Evolutionary conservation across 139 green algal genomes (phyloP).

Genomic region (Bryopsis sp.): DNA sequence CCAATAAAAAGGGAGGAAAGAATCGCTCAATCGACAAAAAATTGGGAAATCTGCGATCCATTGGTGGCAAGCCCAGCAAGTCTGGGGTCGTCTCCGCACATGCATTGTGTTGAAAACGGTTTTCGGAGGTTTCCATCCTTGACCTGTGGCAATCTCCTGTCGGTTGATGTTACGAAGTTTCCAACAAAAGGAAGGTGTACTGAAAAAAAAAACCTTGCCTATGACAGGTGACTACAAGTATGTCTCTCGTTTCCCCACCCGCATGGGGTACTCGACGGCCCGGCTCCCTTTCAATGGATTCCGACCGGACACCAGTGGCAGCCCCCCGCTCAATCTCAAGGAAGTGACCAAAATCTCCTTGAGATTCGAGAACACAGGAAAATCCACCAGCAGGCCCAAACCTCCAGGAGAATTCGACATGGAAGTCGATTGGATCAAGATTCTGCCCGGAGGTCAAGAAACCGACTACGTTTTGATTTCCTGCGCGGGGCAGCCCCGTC

Average conservation of each 20-base stretch:
- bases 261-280: slow-evolving; percentile 48
- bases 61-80: too few species aligned
- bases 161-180: too few species aligned
- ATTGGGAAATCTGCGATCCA: too few species aligned
- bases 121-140: too few species aligned
- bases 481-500: slow-evolving; percentile 43
- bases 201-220: too few species aligned
- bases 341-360: not conserved
- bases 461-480: slow-evolving; percentile 91
- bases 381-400: not conserved
- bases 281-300: slow-evolving; percentile 82
- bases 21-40: too few species aligned
- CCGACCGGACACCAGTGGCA: slow-evolving; percentile 33
- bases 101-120: too few species aligned
- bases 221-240: slow-evolving; percentile 33
- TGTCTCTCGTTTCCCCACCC: slow-evolving; percentile 50
- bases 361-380: slow-evolving; percentile 16
- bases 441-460: slow-evolving; percentile 53
- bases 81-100: too few species aligned
- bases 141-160: too few species aligned
- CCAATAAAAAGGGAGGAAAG: too few species aligned
- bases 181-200: too few species aligned
- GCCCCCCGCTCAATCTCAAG: slow-evolving; percentile 31
- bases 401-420: slow-evolving; percentile 39
- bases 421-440: slow-evolving; percentile 79